A percentile compares a stretch with the other conserved stretches of the same genome.
These are phyloP conservation scores for Arthromyces matolae DNA, from an alignment of 768 basidiomycete genomes.

Conservation along the genomic window DNA sequence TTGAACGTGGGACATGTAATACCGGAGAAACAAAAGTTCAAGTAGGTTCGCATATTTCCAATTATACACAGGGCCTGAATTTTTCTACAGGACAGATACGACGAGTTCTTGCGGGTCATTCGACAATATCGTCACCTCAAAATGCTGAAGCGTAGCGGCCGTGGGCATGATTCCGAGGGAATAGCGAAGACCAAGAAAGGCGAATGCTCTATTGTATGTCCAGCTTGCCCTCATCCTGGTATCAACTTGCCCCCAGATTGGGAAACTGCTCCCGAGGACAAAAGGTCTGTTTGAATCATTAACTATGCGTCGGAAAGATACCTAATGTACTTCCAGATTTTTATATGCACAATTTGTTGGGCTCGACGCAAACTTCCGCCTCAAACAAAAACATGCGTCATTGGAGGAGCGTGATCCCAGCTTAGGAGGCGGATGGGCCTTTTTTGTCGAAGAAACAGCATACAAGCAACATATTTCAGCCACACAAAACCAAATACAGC, in stretches of 20 bases:
- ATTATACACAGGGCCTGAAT: too few relatives aligned
- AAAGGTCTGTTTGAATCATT: conserved; percentile 10
- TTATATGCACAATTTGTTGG: conserved; percentile 26
- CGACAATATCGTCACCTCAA: conserved; percentile 14
- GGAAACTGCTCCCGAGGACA: conserved; percentile 11
- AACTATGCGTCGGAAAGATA: neutral
- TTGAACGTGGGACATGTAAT: conserved; percentile 8
- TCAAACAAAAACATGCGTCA: conserved; percentile 26
- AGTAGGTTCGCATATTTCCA: too few relatives aligned
- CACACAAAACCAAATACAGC: conserved; percentile 2
- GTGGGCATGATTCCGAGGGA: conserved; percentile 13
- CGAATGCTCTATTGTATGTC: conserved; percentile 22
- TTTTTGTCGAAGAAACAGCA: conserved; percentile 20
- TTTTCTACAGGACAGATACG: conserved; percentile 13
- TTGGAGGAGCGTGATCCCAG: conserved; percentile 23
- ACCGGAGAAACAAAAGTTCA: neutral
- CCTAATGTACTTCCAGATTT: conserved; percentile 7
- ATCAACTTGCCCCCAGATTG: conserved; percentile 23
- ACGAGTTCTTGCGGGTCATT: conserved; percentile 1
- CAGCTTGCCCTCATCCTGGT: conserved; percentile 26
- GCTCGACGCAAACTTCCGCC: conserved; percentile 31
- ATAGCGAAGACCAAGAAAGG: conserved; percentile 11
- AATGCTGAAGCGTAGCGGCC: conserved; percentile 12
- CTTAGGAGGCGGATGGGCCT: conserved; percentile 24
- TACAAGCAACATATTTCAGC: conserved; percentile 21